Evolutionary conservation across 768 basidiomycete genomes (phyloP), one percentile per base, ranked within the genome.

Genomic region (Phaeotremella skinneri): DNA sequence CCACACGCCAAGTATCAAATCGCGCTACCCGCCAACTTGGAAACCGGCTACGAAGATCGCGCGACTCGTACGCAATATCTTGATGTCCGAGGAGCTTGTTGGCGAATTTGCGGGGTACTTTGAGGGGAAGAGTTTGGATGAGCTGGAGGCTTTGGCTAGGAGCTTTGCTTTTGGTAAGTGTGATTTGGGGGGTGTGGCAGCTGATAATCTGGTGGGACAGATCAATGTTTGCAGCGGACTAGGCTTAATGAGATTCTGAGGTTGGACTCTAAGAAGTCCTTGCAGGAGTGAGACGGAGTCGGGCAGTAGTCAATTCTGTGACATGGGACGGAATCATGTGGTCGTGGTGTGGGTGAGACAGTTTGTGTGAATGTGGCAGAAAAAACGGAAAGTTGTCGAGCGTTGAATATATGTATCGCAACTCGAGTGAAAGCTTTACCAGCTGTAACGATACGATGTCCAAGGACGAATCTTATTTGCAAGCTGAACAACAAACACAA

Each of bases 71-170:
- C 80, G 89, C 52, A 84, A 83, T 73, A 87, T 88, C 55, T 78
- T 90, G 6, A 78, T 90, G 4, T 80, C 83, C 31, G 79, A 80
- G 50, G 69, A 70, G 43, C 42, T 62, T 16, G 52, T 56, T 49
- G 58, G 49, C 37, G 63, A 70, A 52, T 74, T 58, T 52, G 65
- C 73, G 47, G 78, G 82, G 66, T 75, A 77, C 41, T 77, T 80
- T 62, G 62, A 66, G 37, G 79, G 73, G 9, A 68, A 77, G 49
- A 55, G 60, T 7, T 62, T 75, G 30, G 80, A 73, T 54, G 83
- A 88, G 77, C 69, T 90, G 31, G 87, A 90, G 62, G 81, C 77
- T 59, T 80, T 90, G 49, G 87, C 88, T 23, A 79, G 79, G 66
- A 87, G 86, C 72, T 89, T 90, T 80, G 80, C 79, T 72, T 87